Conservation (phyloP, 2,329 filamentous ascomycete genomes). For the Arthroderma sp. region DNA sequence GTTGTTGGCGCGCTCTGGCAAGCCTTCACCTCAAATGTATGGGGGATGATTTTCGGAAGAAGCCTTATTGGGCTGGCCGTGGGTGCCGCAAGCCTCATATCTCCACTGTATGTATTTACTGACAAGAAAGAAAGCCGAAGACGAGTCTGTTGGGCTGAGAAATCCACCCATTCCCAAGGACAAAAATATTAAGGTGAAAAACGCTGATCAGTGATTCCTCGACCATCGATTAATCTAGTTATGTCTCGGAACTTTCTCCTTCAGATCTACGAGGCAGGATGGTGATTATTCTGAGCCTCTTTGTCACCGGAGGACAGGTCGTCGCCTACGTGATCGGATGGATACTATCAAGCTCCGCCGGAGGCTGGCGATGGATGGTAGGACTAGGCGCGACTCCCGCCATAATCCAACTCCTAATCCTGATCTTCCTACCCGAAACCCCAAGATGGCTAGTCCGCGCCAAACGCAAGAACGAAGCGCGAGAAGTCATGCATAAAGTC, state of each 20-base stretch:
- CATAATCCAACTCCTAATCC: constrained; percentile 51
- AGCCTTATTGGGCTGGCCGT: constrained; percentile 36
- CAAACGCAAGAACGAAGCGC: constrained; percentile 49
- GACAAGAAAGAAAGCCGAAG: no score
- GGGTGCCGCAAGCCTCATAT: constrained; percentile 54
- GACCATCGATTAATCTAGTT: constrained; percentile 27
- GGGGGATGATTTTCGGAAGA: constrained; percentile 33
- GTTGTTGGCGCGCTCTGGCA: constrained; percentile 32
- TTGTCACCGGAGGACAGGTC: constrained; percentile 79
- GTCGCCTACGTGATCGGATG: constrained; percentile 78
- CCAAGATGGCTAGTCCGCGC: constrained; percentile 73
- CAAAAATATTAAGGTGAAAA: no score
- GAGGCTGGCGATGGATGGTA: constrained; percentile 85
- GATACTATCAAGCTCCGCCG: constrained; percentile 47
- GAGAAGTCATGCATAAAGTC: constrained; percentile 50
- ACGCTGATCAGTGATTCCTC: no score
- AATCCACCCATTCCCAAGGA: no score
- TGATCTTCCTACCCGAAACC: constrained; percentile 71
- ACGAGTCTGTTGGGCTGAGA: no score
- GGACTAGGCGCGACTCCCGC: constrained; percentile 72
- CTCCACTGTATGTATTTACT: constrained; percentile 46
- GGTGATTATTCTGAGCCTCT: constrained; percentile 68
- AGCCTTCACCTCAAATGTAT: constrained; percentile 27
- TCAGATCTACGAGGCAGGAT: constrained; percentile 62
- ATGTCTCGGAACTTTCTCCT: constrained; percentile 77